phyloP scores from a whole-genome alignment of 352 stramenopile genomes.

The Phytophthora pistaciae region DNA sequence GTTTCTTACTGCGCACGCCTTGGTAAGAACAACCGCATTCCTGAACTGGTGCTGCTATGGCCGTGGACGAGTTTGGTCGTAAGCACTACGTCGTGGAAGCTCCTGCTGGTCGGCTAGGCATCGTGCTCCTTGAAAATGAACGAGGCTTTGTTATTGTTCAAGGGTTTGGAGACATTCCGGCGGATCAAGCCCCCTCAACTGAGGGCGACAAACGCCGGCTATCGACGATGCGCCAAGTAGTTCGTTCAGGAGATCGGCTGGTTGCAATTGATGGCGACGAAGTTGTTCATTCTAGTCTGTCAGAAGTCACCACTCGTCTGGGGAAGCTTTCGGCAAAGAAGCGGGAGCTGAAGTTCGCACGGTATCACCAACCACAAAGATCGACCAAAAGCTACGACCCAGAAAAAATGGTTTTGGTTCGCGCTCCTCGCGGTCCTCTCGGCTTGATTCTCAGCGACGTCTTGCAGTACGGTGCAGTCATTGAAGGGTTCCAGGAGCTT shows the following conservation, averaged over 20 bases:
- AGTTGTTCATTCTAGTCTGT: constrained; percentile 49
- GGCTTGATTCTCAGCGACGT: constrained; percentile 56
- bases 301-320: constrained; percentile 56
- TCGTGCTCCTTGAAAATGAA: constrained; percentile 63
- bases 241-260: constrained; percentile 59
- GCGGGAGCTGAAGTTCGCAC: constrained; percentile 57
- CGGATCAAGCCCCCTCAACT: constrained; percentile 38
- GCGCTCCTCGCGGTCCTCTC: constrained; percentile 52
- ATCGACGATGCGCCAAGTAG: constrained; percentile 37
- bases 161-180: constrained; percentile 38
- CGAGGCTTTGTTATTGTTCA: constrained; percentile 56
- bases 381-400: constrained; percentile 50
- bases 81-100: constrained; percentile 52
- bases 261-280: constrained; percentile 59
- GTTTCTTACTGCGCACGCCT: not conserved
- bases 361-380: constrained; percentile 47
- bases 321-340: constrained; percentile 48
- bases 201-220: constrained; percentile 46
- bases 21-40: not conserved
- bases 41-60: not conserved
- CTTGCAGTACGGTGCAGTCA: constrained; percentile 50
- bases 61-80: constrained; percentile 13
- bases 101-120: constrained; percentile 55
- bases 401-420: constrained; percentile 59
- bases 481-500: constrained; percentile 59